These are phyloP conservation scores for Petasospora fabianii DNA, from an alignment of 1,139 yeast genomes.

Conservation along the genomic window DNA sequence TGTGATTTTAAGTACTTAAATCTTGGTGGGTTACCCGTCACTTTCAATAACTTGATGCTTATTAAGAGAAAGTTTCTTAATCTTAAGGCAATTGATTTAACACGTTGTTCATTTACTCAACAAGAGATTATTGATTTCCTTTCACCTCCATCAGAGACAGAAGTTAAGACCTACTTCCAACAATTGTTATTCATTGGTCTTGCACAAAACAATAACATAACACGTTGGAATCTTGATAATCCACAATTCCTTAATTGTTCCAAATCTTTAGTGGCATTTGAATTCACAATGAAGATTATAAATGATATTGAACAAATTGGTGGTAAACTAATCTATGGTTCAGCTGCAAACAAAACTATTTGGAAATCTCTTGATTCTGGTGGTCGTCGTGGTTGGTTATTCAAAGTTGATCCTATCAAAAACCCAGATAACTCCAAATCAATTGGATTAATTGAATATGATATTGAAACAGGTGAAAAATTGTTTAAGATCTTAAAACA, in stretches of 20 bases:
- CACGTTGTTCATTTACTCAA: conserved; percentile 51
- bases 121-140: conserved; percentile 49
- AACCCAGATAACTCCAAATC: conserved; percentile 32
- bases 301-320: conserved; percentile 44
- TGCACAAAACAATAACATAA: conserved; percentile 46
- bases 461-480: conserved; percentile 63
- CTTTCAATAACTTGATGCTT: conserved; percentile 46
- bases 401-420: conserved; percentile 40
- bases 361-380: conserved; percentile 44
- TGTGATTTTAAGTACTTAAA: conserved; percentile 49
- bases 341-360: conserved; percentile 36
- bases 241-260: conserved; percentile 40
- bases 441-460: conserved; percentile 45
- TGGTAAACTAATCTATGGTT: conserved; percentile 44
- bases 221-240: conserved; percentile 52
- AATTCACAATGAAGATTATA: conserved; percentile 44
- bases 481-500: conserved; percentile 51
- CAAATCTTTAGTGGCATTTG: conserved; percentile 37
- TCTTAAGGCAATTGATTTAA: conserved; percentile 60
- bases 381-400: conserved; percentile 85
- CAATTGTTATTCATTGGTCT: conserved; percentile 45
- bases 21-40: conserved; percentile 73
- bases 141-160: conserved; percentile 26
- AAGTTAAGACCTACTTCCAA: conserved; percentile 24
- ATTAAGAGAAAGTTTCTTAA: conserved; percentile 52